phyloP scores from a whole-genome alignment of 2,329 filamentous ascomycete species.

The Ophiostoma fasciatum region DNA sequence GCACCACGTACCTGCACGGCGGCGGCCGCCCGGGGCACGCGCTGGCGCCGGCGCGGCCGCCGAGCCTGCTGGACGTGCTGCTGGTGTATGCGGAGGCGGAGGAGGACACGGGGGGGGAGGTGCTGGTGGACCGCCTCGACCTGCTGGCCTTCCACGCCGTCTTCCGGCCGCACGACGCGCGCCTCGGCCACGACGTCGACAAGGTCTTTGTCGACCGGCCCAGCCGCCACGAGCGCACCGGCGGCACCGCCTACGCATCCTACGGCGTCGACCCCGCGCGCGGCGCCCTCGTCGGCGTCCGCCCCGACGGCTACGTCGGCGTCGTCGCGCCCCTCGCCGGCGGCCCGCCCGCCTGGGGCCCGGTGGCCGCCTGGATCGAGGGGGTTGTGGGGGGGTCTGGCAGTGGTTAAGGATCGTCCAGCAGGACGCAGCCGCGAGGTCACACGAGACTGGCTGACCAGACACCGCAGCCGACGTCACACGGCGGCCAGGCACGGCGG shows the following conservation, averaged over 20 bases:
- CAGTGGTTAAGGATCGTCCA: too few relatives aligned
- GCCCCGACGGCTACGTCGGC: conserved; percentile 58
- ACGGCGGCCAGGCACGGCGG: too few relatives aligned
- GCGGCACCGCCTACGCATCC: conserved; percentile 34
- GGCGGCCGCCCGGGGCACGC: conserved; percentile 2
- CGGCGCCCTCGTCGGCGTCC: conserved; percentile 26
- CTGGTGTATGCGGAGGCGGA: conserved; percentile 40
- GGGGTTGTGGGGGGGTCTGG: too few relatives aligned
- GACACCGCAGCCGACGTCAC: too few relatives aligned
- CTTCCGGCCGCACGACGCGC: conserved; percentile 30
- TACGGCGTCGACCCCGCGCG: conserved; percentile 41
- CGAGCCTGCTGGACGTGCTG: conserved; percentile 36
- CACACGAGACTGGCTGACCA: too few relatives aligned
- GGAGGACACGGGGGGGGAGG: conserved; percentile 19
- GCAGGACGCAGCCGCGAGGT: too few relatives aligned
- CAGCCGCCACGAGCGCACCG: conserved; percentile 37
- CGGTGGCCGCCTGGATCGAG: too few relatives aligned
- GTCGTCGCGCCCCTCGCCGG: too few relatives aligned
- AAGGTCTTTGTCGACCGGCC: conserved; percentile 41
- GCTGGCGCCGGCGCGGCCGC: neutral
- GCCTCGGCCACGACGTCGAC: conserved; percentile 38
- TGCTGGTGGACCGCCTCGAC: conserved; percentile 30
- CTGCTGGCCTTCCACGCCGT: conserved; percentile 35
- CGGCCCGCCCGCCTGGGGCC: too few relatives aligned
- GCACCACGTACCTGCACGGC: conserved; percentile 12